Evolutionary conservation across 768 basidiomycete species (phyloP).

Genomic region (Tylopilus sp.): DNA sequence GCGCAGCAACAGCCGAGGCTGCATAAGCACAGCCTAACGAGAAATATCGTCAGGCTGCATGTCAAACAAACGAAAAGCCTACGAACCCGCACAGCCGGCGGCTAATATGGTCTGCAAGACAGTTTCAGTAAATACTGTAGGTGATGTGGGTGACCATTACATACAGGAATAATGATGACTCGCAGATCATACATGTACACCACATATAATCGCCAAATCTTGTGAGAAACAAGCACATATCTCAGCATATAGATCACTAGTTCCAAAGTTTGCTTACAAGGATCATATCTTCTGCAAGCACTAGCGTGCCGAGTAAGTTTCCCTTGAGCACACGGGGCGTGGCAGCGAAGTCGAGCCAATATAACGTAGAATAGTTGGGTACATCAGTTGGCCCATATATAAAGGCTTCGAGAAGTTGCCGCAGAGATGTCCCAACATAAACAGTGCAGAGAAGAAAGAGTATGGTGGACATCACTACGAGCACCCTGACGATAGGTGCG

Average conservation of each 20-base stretch:
- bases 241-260: too few species aligned
- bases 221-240: too few species aligned
- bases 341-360: too few species aligned
- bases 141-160: background rate
- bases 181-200: background rate
- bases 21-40: background rate
- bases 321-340: background rate
- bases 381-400: background rate
- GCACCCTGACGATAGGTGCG: background rate
- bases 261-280: too few species aligned
- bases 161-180: background rate
- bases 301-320: background rate
- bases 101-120: background rate
- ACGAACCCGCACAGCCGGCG: background rate
- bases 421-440: background rate
- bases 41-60: background rate
- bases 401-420: background rate
- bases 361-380: background rate
- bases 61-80: background rate
- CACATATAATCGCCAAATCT: conserved; percentile 4
- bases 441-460: background rate
- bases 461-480: background rate
- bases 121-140: background rate
- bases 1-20: background rate
- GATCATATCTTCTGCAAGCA: too few species aligned